Percentiles rank a stretch among this genome's conserved stretches.
These are phyloP conservation scores for Fonsecaea nubica DNA, from an alignment of 2,329 filamentous ascomycete genomes.

Conservation along the genomic window DNA sequence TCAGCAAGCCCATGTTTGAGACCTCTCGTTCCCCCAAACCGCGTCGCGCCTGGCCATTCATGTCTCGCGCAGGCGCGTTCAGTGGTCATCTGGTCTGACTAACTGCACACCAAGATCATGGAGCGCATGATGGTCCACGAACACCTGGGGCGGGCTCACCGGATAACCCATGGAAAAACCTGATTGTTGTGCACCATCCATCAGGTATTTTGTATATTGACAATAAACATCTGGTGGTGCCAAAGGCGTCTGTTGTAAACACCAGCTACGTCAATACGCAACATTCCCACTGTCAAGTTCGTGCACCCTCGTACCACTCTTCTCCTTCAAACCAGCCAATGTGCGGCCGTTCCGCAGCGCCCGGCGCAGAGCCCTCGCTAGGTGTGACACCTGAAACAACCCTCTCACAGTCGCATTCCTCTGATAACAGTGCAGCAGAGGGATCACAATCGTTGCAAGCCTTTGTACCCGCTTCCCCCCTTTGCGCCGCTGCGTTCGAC, in stretches of 20 bases:
- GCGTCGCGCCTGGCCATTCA: slow-evolving; percentile 29
- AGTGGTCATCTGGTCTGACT: slow-evolving; percentile 27
- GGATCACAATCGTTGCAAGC: slow-evolving; percentile 13
- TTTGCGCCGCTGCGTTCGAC: slow-evolving; percentile 28
- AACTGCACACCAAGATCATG: slow-evolving; percentile 3
- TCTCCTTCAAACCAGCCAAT: slow-evolving; percentile 54
- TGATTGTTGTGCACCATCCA: slow-evolving; percentile 14
- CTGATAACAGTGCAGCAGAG: slow-evolving; percentile 10
- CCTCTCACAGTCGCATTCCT: slow-evolving; percentile 21
- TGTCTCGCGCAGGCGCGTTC: slow-evolving; percentile 18
- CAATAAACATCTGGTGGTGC: slow-evolving; percentile 14
- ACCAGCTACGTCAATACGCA: slow-evolving; percentile 13
- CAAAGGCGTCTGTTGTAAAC: slow-evolving; percentile 10
- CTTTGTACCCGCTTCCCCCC: slow-evolving; percentile 22
- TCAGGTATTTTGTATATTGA: slow-evolving; percentile 11
- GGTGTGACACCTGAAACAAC: slow-evolving; percentile 34
- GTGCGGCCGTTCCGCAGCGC: slow-evolving; percentile 74
- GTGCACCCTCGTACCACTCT: slow-evolving; percentile 13
- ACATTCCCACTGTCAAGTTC: slow-evolving; percentile 7
- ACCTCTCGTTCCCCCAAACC: slow-evolving; percentile 16
- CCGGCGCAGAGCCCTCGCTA: slow-evolving; percentile 15
- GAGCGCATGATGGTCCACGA: slow-evolving; percentile 15
- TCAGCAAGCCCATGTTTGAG: slow-evolving; percentile 12
- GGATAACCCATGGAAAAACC: background rate
- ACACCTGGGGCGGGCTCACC: slow-evolving; percentile 20